Base-by-base conservation (phyloP, 2,329 filamentous ascomycete genomes). In the Penicillium sp. region DNA sequence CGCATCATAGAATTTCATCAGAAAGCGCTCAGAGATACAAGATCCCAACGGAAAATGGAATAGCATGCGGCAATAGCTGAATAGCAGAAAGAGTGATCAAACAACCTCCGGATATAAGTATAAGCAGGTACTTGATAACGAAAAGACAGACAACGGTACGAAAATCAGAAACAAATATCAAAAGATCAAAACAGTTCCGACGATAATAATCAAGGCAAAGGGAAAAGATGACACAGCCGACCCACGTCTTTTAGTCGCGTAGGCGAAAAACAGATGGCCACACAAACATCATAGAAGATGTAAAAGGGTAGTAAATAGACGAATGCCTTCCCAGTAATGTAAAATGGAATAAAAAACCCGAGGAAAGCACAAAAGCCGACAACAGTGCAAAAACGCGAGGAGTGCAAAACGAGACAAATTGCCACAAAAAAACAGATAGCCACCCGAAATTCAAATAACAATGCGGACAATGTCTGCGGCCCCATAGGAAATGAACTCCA, bases 71-170 rank as follows among this genome's bases (percentile, higher is more conserved):
- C 33, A 42, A 45, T 54, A 46, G 45, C 38, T 47, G n/a, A 57
- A 57, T 48, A 57, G 54, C 54, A 56, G 48, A 62, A 64, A 63
- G 45, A 62, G 54, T 75, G 69, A 75, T 75, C 73, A 76, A 69
- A 75, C 73, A 75, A 70, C 73, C 73, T 72, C 71, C 73, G 50
- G 55, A 57, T 57, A 57, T 57, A 73, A 59, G 56, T 66, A 61
- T 62, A 60, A 60, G 50, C 51, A 62, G 58, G 60, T 52, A 68
- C 49, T 66, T 41, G 50, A 59, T 41, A 51, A 40, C 50, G 53
- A 40, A 64, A 43, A 62, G 57, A 57, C 57, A 55, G 49, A 55
- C 48, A 54, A 55, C 35, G 57, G 33, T 15, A 62, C 57, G 42
- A 57, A 48, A 27, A 58, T 43, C 29, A 53, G 38, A 42, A 45